Conservation (phyloP, 2,329 filamentous ascomycete species). For the Septoria linicola region DNA sequence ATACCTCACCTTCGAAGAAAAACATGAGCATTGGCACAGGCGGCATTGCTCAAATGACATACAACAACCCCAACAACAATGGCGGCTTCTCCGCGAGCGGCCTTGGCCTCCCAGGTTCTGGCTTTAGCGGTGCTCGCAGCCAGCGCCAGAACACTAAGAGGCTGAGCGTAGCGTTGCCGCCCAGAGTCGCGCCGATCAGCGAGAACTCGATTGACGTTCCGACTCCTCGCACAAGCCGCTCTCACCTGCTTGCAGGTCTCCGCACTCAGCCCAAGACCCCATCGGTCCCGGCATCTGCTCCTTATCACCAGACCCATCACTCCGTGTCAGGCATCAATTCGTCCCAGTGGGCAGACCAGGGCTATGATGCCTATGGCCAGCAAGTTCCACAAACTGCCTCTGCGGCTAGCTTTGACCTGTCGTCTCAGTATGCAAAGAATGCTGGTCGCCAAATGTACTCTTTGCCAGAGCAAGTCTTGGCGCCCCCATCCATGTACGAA, state of each 20-base stretch:
- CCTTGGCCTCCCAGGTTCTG: conserved; percentile 72
- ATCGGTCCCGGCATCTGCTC: conserved; percentile 64
- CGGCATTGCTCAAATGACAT: conserved; percentile 99
- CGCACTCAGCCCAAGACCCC: conserved; percentile 90
- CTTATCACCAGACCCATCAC: conserved; percentile 57
- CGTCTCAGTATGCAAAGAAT: conserved; percentile 49
- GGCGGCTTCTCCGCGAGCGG: conserved; percentile 62
- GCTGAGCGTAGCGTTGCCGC: conserved; percentile 71
- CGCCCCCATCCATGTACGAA: conserved; percentile 74
- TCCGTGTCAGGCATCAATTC: conserved; percentile 47
- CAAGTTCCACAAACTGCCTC: conserved; percentile 59
- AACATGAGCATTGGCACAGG: conserved; percentile 81
- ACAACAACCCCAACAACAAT: conserved; percentile 42
- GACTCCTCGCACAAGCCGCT: conserved; percentile 90
- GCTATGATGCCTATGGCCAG: conserved; percentile 45
- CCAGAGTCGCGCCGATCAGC: conserved; percentile 66
- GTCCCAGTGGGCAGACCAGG: conserved; percentile 48
- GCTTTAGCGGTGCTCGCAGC: conserved; percentile 74
- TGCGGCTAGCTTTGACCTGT: conserved; percentile 49
- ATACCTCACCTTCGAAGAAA: conserved; percentile 14
- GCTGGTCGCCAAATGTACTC: conserved; percentile 61
- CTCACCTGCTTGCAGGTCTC: conserved; percentile 87
- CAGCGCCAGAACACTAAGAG: conserved; percentile 83
- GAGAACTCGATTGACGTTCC: conserved; percentile 67
- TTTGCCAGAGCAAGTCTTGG: conserved; percentile 79